Percentiles rank a stretch among this genome's conserved stretches.
Conservation (phyloP, 2,329 filamentous ascomycete genomes). For the Sporothrix globosa region DNA sequence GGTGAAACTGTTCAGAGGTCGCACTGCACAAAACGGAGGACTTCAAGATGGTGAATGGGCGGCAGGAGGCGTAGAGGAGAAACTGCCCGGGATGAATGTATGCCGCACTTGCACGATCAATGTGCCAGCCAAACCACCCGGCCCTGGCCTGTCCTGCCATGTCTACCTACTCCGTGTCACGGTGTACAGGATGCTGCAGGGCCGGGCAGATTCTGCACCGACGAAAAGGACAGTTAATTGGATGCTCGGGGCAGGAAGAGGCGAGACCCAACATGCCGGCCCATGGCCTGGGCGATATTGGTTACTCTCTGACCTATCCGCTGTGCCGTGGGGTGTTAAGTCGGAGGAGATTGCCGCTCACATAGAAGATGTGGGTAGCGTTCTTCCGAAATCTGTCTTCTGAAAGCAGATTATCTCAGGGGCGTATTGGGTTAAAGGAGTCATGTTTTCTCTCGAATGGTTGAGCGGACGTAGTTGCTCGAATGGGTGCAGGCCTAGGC, state of each 20-base stretch:
- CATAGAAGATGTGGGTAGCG: neutral
- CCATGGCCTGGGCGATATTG: neutral
- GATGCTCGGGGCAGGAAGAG: conserved; percentile 29
- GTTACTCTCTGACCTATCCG: neutral
- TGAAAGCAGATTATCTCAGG: neutral
- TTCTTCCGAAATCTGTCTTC: neutral
- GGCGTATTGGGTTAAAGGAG: neutral
- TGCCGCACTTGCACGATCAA: neutral
- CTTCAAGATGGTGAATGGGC: neutral
- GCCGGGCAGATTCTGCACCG: conserved; percentile 31
- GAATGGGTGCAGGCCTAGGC: neutral
- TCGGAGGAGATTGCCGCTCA: neutral
- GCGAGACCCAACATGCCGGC: conserved; percentile 26
- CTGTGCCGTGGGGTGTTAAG: neutral
- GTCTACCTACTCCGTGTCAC: conserved; percentile 19
- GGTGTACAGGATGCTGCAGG: conserved; percentile 19
- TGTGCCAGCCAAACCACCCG: neutral
- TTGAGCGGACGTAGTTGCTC: neutral
- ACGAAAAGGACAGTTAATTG: conserved; percentile 14
- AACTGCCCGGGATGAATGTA: neutral
- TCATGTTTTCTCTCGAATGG: neutral
- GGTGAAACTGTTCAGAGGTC: conserved; percentile 15
- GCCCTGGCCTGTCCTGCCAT: conserved; percentile 13
- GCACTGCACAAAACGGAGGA: conserved; percentile 16
- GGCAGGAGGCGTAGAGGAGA: neutral